A percentile compares a stretch with the other conserved stretches of the same genome.
Evolutionary conservation across 1,284 basidiomycete genomes (phyloP).

Genomic region (Mrakiaceae sp.): DNA sequence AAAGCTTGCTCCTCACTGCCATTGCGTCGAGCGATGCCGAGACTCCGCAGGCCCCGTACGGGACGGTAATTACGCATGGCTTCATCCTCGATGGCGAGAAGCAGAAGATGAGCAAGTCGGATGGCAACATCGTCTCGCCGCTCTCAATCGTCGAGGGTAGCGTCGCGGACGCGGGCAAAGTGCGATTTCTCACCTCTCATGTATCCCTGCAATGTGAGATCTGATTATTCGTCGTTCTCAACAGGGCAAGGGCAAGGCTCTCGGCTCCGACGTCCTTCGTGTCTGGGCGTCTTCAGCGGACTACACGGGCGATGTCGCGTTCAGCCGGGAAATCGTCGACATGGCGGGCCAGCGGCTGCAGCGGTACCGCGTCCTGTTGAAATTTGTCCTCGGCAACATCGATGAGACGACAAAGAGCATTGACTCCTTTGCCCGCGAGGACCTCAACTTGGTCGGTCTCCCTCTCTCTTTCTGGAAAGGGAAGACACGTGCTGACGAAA

Average conservation of each 20-base stretch:
- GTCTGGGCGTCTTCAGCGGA: conserved; percentile 90
- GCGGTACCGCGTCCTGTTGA: conserved; percentile 75
- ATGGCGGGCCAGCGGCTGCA: conserved; percentile 68
- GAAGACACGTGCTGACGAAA: neutral
- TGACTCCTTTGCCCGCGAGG: conserved; percentile 34
- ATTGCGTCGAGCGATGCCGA: conserved; percentile 28
- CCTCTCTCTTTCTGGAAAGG: neutral
- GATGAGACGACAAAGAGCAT: conserved; percentile 33
- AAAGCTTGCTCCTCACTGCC: conserved; percentile 76
- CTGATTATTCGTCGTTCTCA: neutral
- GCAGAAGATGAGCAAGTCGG: conserved; percentile 97
- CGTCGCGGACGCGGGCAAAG: neutral
- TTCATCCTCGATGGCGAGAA: conserved; percentile 89
- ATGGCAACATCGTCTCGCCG: conserved; percentile 86
- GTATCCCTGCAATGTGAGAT: conserved; percentile 47
- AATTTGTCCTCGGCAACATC: conserved; percentile 83
- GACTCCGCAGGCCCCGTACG: conserved; percentile 51
- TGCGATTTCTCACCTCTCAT: too few species aligned
- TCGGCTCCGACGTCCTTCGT: conserved; percentile 72
- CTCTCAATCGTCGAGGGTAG: conserved; percentile 62
- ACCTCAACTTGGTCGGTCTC: conserved; percentile 53
- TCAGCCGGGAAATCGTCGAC: conserved; percentile 65
- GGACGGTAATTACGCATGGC: conserved; percentile 82
- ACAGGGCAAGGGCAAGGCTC: too few species aligned
- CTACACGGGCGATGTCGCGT: conserved; percentile 76